Evolutionary conservation across 306 rosid species (phyloP).

Genomic region (Benincasa hispida): DNA sequence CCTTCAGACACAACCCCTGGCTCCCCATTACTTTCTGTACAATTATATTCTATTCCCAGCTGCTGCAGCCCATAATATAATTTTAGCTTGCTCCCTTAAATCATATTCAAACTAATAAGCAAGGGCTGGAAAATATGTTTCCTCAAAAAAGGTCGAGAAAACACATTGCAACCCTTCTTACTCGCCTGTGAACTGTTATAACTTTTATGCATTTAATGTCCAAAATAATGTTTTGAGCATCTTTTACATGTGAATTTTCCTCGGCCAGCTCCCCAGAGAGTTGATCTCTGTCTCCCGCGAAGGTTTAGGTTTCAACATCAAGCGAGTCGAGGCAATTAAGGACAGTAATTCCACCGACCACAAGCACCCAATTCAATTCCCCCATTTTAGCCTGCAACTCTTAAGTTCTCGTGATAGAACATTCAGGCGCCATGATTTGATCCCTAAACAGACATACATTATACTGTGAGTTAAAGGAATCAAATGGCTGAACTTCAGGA

Average conservation of each 20-base stretch:
- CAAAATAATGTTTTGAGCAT: conserved; percentile 7
- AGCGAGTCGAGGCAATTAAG: not conserved
- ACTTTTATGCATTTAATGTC: not conserved
- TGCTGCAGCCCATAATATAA: not conserved
- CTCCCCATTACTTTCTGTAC: conserved; percentile 27
- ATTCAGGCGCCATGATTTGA: not conserved
- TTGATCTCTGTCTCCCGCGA: not conserved
- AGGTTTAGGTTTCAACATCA: not conserved
- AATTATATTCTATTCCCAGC: conserved; percentile 14
- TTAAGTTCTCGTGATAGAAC: not conserved
- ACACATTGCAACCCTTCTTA: conserved; percentile 1
- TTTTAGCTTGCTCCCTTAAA: not conserved
- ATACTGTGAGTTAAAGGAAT: not conserved
- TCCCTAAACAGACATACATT: not conserved
- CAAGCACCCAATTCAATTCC: not conserved
- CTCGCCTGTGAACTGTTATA: not conserved
- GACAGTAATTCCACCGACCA: not conserved
- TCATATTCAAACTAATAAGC: not conserved
- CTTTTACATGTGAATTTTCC: conserved; percentile 15
- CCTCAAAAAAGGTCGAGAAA: not conserved
- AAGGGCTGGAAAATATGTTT: not conserved
- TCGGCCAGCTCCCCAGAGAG: conserved; percentile 5
- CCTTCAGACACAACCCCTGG: conserved; percentile 14
- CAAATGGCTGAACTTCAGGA: not conserved
- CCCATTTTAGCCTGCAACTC: not conserved